Evolutionary conservation across 2,329 filamentous ascomycete genomes (phyloP), one percentile per base, ranked within the genome.

Genomic region (Colletotrichum sidae): DNA sequence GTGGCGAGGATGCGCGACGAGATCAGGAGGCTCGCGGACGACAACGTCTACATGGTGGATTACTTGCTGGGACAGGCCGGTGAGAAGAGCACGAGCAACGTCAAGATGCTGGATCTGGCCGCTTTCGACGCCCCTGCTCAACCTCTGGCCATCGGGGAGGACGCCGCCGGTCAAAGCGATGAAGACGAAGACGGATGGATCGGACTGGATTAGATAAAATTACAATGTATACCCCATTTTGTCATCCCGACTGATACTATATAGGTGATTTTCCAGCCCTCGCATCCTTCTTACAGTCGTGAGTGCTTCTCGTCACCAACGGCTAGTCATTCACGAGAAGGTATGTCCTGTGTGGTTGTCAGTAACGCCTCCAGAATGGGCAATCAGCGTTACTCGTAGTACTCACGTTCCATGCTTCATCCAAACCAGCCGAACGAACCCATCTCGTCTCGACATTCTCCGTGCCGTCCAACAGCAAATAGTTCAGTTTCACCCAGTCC

Each of bases 1-100:
- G 87, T 98, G 13, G 85, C 88, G 45, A 89, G 89, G 73, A 93
- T 97, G 80, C 88, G 92, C 69, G 89, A 92, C 64, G 94, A 97
- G 74, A 86, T 98, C 67, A 88, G 93, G 76, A 87, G 89, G 70
- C 79, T 97, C 68, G 92, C 92, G 0, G 94, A 97, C 71, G 92
- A 94, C 76, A 98, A 97, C 73, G 84, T 91, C 55, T 96, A 97
- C 79, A 91, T 92, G 77, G 89, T 97, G 58, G 93, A 97, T 73
- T 97, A 96, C 74, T 81, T 97, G 38, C 77, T 88, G 8, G 82
- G 83, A 1, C 86, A 88, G 75, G 82, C 82, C 7, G 54, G 60
- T 44, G 53, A 62, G 37, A 63, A 65, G 52, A 49, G 68, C 57
- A 10, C 59, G 41, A 70, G 56, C 37, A 52, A 52, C 33, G 70